These are phyloP conservation scores for Chlorella sp. DNA, from an alignment of 139 green algal genomes.

Conservation along the genomic window DNA sequence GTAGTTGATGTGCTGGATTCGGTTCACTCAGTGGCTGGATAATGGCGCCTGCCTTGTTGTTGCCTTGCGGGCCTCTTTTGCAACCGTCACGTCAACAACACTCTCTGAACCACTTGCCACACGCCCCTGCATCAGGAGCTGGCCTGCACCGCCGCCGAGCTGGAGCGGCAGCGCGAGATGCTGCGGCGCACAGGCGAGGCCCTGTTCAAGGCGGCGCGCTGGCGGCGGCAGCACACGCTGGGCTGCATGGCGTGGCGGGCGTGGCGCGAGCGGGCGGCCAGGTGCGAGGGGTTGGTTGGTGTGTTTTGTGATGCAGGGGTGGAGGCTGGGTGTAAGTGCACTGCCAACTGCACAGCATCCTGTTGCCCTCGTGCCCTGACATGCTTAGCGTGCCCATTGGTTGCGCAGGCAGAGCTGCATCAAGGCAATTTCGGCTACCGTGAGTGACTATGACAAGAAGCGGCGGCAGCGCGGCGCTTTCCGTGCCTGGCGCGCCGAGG, in stretches of 20 bases:
- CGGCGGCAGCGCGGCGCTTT: constrained; percentile 7
- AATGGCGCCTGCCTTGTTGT: too few relatives aligned
- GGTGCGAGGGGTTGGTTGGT: too few relatives aligned
- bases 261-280: constrained; percentile 1
- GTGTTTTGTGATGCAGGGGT: too few relatives aligned
- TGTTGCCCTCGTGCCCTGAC: too few relatives aligned
- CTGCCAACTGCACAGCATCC: too few relatives aligned
- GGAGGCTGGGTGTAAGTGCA: too few relatives aligned
- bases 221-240: constrained; percentile 4
- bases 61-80: neutral
- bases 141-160: neutral
- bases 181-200: neutral
- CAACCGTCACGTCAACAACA: neutral
- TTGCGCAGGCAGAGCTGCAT: constrained; percentile 19
- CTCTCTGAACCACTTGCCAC: neutral
- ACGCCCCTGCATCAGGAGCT: neutral
- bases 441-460: neutral
- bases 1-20: neutral
- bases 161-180: neutral
- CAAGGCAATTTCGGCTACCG: neutral
- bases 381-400: too few relatives aligned
- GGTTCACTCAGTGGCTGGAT: too few relatives aligned
- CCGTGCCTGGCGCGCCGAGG: constrained; percentile 4
- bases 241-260: neutral
- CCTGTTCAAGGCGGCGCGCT: neutral